Conservation (phyloP, 2,329 filamentous ascomycete genomes). For the Colletotrichum sp. region DNA sequence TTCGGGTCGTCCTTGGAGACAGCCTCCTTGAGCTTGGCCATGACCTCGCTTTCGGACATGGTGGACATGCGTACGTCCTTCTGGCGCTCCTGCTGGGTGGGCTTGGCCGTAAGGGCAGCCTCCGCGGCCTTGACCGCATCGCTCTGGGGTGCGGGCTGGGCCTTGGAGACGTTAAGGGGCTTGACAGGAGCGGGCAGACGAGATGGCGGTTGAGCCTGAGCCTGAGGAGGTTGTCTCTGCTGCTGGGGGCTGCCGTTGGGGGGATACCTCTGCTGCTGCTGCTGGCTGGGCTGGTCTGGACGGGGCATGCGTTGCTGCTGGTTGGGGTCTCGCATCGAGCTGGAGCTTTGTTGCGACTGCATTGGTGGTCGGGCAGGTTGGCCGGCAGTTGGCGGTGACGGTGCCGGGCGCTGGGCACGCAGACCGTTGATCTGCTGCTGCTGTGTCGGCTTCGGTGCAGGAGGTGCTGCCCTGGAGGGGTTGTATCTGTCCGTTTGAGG, state of each 20-base stretch:
- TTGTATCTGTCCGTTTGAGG: slow-evolving; percentile 75
- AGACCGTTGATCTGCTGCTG: slow-evolving; percentile 61
- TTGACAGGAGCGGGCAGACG: slow-evolving; percentile 72
- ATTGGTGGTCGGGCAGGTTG: slow-evolving; percentile 50
- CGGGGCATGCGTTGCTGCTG: slow-evolving; percentile 52
- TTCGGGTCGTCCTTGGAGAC: slow-evolving; percentile 96
- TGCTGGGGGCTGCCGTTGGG: slow-evolving; percentile 57
- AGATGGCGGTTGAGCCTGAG: slow-evolving; percentile 36
- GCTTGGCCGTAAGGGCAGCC: slow-evolving; percentile 85
- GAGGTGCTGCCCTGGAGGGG: slow-evolving; percentile 83
- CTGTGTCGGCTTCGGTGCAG: slow-evolving; percentile 68
- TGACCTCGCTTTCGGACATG: slow-evolving; percentile 97
- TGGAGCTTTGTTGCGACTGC: slow-evolving; percentile 55
- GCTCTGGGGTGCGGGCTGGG: slow-evolving; percentile 51
- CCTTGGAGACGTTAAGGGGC: slow-evolving; percentile 80
- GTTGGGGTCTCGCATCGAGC: slow-evolving; percentile 46
- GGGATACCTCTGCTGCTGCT: slow-evolving; percentile 49
- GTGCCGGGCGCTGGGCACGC: slow-evolving; percentile 81
- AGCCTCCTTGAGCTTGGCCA: slow-evolving; percentile 92
- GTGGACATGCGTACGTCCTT: slow-evolving; percentile 98
- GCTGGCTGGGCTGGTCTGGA: slow-evolving; percentile 49
- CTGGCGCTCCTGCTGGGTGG: slow-evolving; percentile 72
- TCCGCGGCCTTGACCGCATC: slow-evolving; percentile 90
- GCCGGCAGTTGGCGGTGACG: slow-evolving; percentile 64
- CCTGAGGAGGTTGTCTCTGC: slow-evolving; percentile 46